Evolutionary conservation across 2,329 filamentous ascomycete genomes (phyloP).

Genomic region (Epichloe uncinata): DNA sequence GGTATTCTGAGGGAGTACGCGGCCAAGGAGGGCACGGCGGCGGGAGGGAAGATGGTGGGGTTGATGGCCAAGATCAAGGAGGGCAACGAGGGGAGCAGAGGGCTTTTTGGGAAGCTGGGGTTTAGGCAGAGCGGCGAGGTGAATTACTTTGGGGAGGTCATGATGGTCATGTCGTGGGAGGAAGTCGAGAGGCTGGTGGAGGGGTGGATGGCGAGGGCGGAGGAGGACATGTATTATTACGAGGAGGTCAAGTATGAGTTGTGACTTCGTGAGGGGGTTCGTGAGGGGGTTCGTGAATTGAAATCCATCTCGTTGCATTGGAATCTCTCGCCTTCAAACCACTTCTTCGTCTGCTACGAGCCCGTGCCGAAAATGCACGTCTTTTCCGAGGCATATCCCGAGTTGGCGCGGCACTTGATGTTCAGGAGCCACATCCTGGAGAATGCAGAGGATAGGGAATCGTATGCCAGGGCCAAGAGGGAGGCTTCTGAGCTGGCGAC

Average conservation of each 20-base stretch:
- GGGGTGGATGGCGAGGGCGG: conserved; percentile 12
- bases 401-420: conserved; percentile 26
- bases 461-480: conserved; percentile 21
- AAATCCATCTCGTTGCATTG: too few relatives aligned
- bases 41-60: conserved; percentile 8
- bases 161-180: conserved; percentile 29
- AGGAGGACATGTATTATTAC: conserved; percentile 12
- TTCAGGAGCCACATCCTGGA: conserved; percentile 29
- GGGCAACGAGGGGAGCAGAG: conserved; percentile 36
- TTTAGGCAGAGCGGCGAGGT: conserved; percentile 40
- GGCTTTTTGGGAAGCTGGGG: conserved; percentile 37
- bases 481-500: conserved; percentile 2
- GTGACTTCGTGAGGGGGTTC: too few relatives aligned
- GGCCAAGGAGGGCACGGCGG: neutral
- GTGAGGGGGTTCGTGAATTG: too few relatives aligned
- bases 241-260: conserved; percentile 11
- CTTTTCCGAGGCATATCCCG: conserved; percentile 28
- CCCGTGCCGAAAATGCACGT: conserved; percentile 34
- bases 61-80: conserved; percentile 48
- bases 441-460: conserved; percentile 22
- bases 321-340: too few relatives aligned
- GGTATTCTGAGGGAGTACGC: conserved; percentile 38
- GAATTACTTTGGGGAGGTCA: conserved; percentile 49
- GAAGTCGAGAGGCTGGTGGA: conserved; percentile 10
- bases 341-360: conserved; percentile 24